Base-by-base conservation (phyloP, 495 filamentous ascomycete species). In the Sporormia fimetaria region DNA sequence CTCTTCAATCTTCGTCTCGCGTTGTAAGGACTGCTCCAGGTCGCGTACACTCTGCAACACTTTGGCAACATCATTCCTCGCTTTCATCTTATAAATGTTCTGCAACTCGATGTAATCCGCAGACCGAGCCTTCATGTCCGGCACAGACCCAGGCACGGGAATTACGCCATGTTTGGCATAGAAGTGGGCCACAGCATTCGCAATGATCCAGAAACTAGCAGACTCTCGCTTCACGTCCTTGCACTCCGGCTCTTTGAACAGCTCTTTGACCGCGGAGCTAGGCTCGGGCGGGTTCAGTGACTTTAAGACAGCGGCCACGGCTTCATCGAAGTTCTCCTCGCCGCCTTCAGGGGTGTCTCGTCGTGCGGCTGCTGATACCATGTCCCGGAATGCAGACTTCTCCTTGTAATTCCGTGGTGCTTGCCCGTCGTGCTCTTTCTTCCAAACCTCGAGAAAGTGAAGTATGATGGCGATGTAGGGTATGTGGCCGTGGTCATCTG, bases 321-420 rank as follows among this genome's bases (percentile, higher is more conserved):
- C 90, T 62, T 99, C 90, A 26, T 95, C 87, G 58, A 81, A 99
- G 58, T 99, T 99, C 67, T 98, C 90, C 58, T 96, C 90, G 45
- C 81, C 83, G 23, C 85, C 87, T 63, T 94, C 87, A 21, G 86
- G 59, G 49, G 75, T 88, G 51, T 78, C 64, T 27, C 67, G 82
- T 51, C 90, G 72, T 40, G 80, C 73, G 9, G 74, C 73, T 5
- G 64, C 63, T 37, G 70, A 63, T 0, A 95, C 76, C 9, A 83
- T 58, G 9, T 75, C 69, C 28, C 78, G 68, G 59, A 96, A 94
- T 33, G 76, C 82, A 4, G 67, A 78, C 62, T 96, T 99, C 41
- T 99, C 85, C 44, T 80, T 78, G 65, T 87, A 95, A 26, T 67
- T 78, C 7, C 60, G 58, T 15, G 92, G 90, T 12, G 69, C 61